Base-by-base conservation (phyloP, 2,329 filamentous ascomycete species). In the Paramyrothecium sp. region DNA sequence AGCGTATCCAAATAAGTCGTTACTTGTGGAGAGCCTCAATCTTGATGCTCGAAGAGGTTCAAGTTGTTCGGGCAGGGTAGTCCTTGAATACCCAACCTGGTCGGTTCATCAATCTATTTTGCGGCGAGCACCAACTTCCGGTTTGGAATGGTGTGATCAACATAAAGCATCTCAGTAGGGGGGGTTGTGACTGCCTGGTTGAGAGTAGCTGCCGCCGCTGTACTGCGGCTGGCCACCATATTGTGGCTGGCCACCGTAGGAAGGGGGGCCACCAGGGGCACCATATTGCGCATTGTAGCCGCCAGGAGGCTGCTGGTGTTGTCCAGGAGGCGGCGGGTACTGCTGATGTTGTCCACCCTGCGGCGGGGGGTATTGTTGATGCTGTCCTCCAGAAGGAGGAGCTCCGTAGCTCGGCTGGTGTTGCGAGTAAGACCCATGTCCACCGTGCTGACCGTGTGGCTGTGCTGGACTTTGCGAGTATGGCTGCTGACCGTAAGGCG, bases 141-240 rank as follows among this genome's bases (percentile, higher is more conserved):
- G 48, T 23, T 26, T 17, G 23, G 48, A 13, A 51, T 23, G n/a
- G 48, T 21, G 53, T 51, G 51, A 20, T 23, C 23, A 44, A 44
- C 48, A 54, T 17, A 44, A 21, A 51, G 26, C 26, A 30, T 26
- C 54, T 68, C 58, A 68, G 58, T 68, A 68, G 23, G 59, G 60
- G 46, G 62, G 60, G 34, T 61, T 62, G 46, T 68, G 65, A 54
- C 65, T 56, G 34, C 58, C 57, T 17, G 58, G 56, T 23, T 59
- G 60, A 20, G 66, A 69, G 55, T 75, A 75, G 30, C 67, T 71
- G 23, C 70, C 67, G 20, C 68, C 61, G 26, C 69, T 61, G 26
- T 67, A 63, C 23, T 65, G 65, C 30, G 68, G 61, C 19, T 62
- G 63, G 20, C 65, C 61, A 17, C 64, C 63, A 38, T 71, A 69